These are phyloP conservation scores for Conoideocrella luteorostrata DNA, from an alignment of 2,329 filamentous ascomycete genomes.

Conservation along the genomic window DNA sequence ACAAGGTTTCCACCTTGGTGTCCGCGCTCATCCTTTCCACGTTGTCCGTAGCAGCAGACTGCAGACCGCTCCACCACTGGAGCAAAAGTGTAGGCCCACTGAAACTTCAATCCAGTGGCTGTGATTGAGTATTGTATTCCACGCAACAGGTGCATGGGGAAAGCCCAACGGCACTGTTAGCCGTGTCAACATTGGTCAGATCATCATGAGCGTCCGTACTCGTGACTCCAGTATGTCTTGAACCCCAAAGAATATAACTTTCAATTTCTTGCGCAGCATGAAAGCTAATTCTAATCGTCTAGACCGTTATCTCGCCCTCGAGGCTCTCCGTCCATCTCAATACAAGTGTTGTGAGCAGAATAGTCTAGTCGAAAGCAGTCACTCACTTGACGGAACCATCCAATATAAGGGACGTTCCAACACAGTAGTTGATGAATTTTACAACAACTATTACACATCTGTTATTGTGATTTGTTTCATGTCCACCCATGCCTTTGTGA, in stretches of 20 bases:
- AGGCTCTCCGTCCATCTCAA: conserved; percentile 98
- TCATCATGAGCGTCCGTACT: conserved; percentile 94
- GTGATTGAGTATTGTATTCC: too few species aligned
- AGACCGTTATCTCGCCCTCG: conserved; percentile 89
- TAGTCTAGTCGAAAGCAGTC: too few species aligned
- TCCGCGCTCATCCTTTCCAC: conserved; percentile 97
- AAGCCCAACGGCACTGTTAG: conserved; percentile 99
- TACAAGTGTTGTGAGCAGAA: too few species aligned
- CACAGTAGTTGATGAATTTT: too few species aligned
- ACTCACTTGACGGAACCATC: too few species aligned
- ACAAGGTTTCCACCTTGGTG: conserved; percentile 68
- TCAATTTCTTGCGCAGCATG: conserved; percentile 1
- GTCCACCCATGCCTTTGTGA: too few species aligned
- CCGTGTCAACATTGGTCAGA: conserved; percentile 99
- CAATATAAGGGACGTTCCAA: too few species aligned
- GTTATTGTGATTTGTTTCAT: too few species aligned
- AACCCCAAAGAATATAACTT: background rate
- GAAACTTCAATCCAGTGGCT: too few species aligned
- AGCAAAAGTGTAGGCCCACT: too few species aligned
- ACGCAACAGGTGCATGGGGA: conserved; percentile 99
- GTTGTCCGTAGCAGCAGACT: conserved; percentile 99
- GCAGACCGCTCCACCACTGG: conserved; percentile 99
- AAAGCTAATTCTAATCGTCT: conserved; percentile 20
- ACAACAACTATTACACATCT: too few species aligned
- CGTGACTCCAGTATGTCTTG: conserved; percentile 75